A percentile compares a stretch with the other conserved stretches of the same genome.
phyloP scores from a whole-genome alignment of 495 filamentous ascomycete genomes.

The Xylaria nigripes region DNA sequence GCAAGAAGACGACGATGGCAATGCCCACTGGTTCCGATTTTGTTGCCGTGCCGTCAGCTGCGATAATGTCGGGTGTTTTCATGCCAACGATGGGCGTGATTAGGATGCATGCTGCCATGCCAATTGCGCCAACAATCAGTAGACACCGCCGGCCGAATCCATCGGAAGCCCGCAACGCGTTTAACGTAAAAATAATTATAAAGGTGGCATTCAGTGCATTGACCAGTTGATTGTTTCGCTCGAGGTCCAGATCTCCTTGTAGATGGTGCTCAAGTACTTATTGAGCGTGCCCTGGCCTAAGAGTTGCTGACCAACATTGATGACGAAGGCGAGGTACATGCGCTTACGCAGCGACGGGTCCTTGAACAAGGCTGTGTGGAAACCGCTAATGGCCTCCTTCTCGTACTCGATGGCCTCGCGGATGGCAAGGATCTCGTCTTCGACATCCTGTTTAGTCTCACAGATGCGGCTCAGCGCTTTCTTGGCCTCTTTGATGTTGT shows the following conservation, averaged over 20 bases:
- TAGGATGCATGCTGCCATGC: conserved; percentile 46
- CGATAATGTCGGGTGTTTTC: conserved; percentile 37
- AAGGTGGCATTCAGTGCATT: conserved; percentile 55
- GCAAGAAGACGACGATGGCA: conserved; percentile 52
- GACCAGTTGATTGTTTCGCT: conserved; percentile 50
- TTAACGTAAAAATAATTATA: conserved; percentile 52
- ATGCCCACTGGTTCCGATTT: conserved; percentile 54
- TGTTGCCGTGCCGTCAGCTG: conserved; percentile 27
- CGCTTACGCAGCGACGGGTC: conserved; percentile 53
- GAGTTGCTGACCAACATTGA: conserved; percentile 56
- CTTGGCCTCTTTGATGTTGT: conserved; percentile 48
- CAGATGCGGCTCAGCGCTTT: conserved; percentile 42
- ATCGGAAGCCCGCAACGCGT: conserved; percentile 56
- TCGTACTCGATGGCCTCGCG: conserved; percentile 55
- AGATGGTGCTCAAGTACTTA: conserved; percentile 55
- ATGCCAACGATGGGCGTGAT: conserved; percentile 53
- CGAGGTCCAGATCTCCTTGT: conserved; percentile 53
- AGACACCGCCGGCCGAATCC: conserved; percentile 43
- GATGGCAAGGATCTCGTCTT: conserved; percentile 48
- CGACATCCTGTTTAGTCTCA: conserved; percentile 51
- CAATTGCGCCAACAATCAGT: conserved; percentile 42
- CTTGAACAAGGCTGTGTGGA: conserved; percentile 51
- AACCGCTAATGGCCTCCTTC: conserved; percentile 50
- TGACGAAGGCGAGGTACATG: conserved; percentile 43
- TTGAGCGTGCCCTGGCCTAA: conserved; percentile 56